Evolutionary conservation across 202 grass and related monocot genomes (phyloP), one percentile per base, ranked within the genome.

Genomic region (Dendrocalamus latiflorus): DNA sequence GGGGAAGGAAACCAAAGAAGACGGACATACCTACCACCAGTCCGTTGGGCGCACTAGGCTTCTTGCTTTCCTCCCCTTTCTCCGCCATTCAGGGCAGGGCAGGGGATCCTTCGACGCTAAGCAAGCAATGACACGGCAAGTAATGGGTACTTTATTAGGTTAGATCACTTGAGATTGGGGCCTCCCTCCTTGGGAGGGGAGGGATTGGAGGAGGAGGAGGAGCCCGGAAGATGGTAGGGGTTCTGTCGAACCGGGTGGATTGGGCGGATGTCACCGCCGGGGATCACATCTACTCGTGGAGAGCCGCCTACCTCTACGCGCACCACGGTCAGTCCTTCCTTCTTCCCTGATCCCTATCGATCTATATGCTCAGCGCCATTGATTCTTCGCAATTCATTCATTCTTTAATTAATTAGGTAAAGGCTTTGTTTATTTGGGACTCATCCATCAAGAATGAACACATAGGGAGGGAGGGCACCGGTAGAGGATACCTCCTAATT

Each of bases 201-300:
- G 58, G 75, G 39, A 42, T 44, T 56, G 34, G 11, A 6, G 11
- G 68, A 17, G 21, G 17, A 56, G 41, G 38, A 0, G 55, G 37
- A 17, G 69, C 25, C 4, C 8, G 4, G 3, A 34, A 1, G 16
- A 83, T 92, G 81, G 84, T 89, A 26, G 77, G 86, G 38, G 77
- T 94, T 21, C 70, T 93, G 55, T 97, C 94, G 47, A 97, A 97
- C 75, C 80, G 83, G 66, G 86, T 97, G 74, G 78, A 55, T 38
- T 43, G 74, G 81, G 79, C 82, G 64, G 81, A 82, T 6, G 18
- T 94, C 48, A 72, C 88, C 43, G 65, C 90, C 55, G 92, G 92
- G 44, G 94, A 97, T 87, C 94, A 97, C 86, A 93, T 97, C 86
- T 97, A 94, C 70, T 89, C 92, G 0, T 97, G 92, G 92, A 85